phyloP scores from a whole-genome alignment of 2,329 filamentous ascomycete genomes.

The Paraphoma sp. region DNA sequence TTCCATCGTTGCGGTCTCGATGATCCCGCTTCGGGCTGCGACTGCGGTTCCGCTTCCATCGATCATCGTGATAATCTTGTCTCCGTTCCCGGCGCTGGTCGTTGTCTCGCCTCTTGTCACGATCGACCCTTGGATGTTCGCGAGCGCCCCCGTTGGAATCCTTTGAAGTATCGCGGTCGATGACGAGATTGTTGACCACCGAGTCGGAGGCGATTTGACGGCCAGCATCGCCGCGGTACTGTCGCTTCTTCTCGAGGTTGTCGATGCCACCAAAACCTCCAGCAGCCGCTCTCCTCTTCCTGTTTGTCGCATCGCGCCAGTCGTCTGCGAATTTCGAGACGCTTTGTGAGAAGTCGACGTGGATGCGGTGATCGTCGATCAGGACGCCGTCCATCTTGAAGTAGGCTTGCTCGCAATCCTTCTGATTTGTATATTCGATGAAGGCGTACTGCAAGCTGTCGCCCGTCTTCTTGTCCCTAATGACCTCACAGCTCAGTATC shows the following conservation, averaged over 20 bases:
- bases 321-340: slow-evolving; percentile 84
- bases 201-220: slow-evolving; percentile 41
- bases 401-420: slow-evolving; percentile 91
- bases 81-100: slow-evolving; percentile 36
- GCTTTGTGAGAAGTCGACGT: slow-evolving; percentile 98
- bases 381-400: slow-evolving; percentile 99
- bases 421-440: slow-evolving; percentile 93
- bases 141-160: slow-evolving; percentile 12
- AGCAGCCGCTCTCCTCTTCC: slow-evolving; percentile 70
- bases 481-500: slow-evolving; percentile 94
- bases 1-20: slow-evolving; percentile 38
- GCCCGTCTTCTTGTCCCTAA: slow-evolving; percentile 89
- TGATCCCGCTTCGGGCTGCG: slow-evolving; percentile 40
- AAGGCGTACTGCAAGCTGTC: slow-evolving; percentile 98
- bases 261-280: slow-evolving; percentile 90
- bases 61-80: slow-evolving; percentile 46
- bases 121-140: slow-evolving; percentile 10
- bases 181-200: slow-evolving; percentile 40
- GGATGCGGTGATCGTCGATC: slow-evolving; percentile 96
- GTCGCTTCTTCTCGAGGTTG: slow-evolving; percentile 85
- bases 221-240: slow-evolving; percentile 64
- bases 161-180: slow-evolving; percentile 29
- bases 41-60: slow-evolving; percentile 48
- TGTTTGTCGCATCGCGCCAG: slow-evolving; percentile 86
- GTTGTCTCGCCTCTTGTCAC: slow-evolving; percentile 49